A percentile compares a stretch with the other conserved stretches of the same genome.
These are phyloP conservation scores for Elsinoe australis DNA, from an alignment of 2,329 filamentous ascomycete genomes.

Conservation along the genomic window DNA sequence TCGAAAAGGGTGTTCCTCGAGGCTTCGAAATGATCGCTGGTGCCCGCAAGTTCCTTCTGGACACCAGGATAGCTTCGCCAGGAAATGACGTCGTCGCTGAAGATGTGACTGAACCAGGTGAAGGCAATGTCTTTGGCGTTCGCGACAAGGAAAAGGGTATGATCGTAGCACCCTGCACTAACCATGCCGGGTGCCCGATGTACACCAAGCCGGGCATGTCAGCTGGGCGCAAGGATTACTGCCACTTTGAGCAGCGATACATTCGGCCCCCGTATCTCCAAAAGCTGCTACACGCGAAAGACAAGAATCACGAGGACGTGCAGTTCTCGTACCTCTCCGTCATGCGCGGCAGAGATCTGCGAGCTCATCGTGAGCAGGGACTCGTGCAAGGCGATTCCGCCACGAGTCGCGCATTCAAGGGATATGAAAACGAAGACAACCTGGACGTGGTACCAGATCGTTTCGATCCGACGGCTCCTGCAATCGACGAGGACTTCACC, in stretches of 20 bases:
- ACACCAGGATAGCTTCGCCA: slow-evolving; percentile 63
- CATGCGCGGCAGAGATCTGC: slow-evolving; percentile 62
- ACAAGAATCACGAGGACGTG: slow-evolving; percentile 81
- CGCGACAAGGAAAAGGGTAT: slow-evolving; percentile 50
- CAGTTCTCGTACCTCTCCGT: slow-evolving; percentile 85
- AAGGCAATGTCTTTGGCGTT: slow-evolving; percentile 23
- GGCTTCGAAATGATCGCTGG: slow-evolving; percentile 90
- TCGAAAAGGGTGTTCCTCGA: slow-evolving; percentile 85
- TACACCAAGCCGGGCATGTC: slow-evolving; percentile 61
- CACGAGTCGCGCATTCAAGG: slow-evolving; percentile 60
- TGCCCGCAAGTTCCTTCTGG: slow-evolving; percentile 69
- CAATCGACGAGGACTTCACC: slow-evolving; percentile 16
- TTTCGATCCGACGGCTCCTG: slow-evolving; percentile 20
- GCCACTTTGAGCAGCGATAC: slow-evolving; percentile 83
- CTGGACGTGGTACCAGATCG: too few species aligned
- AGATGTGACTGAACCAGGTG: slow-evolving; percentile 20
- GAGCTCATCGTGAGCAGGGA: slow-evolving; percentile 32
- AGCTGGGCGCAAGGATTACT: slow-evolving; percentile 76
- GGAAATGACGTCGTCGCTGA: slow-evolving; percentile 36
- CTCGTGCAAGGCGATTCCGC: slow-evolving; percentile 47
- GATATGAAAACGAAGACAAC: slow-evolving; percentile 51
- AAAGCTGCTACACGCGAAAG: slow-evolving; percentile 58
- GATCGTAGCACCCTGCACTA: slow-evolving; percentile 68
- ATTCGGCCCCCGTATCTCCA: slow-evolving; percentile 77
- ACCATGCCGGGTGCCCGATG: slow-evolving; percentile 83